Conservation (phyloP, 805 yeast species). For the Dipodascus geniculatus region DNA sequence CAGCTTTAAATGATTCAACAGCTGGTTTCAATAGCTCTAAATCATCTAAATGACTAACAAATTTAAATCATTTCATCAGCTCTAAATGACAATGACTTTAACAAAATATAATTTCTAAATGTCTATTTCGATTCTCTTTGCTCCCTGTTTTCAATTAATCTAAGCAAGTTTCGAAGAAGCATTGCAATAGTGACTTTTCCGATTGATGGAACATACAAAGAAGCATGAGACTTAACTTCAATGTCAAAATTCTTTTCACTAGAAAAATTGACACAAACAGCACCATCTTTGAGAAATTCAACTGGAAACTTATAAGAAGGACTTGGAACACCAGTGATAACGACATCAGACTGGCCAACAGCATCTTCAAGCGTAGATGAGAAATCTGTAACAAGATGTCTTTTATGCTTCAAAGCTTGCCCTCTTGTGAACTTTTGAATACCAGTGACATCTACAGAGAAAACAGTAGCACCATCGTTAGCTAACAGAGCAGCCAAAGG, state of each 20-base stretch:
- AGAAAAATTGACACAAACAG: constrained; percentile 82
- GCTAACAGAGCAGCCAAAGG: constrained; percentile 94
- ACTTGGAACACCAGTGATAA: constrained; percentile 92
- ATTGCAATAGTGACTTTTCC: constrained; percentile 96
- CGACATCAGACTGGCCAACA: constrained; percentile 71
- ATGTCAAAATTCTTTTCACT: constrained; percentile 73
- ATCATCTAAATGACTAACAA: no score
- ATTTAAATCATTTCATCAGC: no score
- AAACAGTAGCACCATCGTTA: constrained; percentile 94
- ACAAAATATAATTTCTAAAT: neutral
- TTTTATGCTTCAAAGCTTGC: constrained; percentile 66
- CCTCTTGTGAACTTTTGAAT: constrained; percentile 92
- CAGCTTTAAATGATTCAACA: no score
- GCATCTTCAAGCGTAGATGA: constrained; percentile 45
- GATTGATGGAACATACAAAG: constrained; percentile 86
- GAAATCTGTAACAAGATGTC: constrained; percentile 69
- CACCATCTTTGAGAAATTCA: constrained; percentile 70
- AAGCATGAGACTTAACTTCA: constrained; percentile 76
- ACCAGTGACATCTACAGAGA: constrained; percentile 78
- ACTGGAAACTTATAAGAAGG: constrained; percentile 77
- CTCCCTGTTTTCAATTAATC: constrained; percentile 60
- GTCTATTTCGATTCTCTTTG: constrained; percentile 5
- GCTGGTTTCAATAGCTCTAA: no score
- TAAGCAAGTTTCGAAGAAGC: constrained; percentile 78
- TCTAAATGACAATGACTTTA: no score